phyloP scores from a whole-genome alignment of 2,329 filamentous ascomycete genomes.

The Triangularia setosa region DNA sequence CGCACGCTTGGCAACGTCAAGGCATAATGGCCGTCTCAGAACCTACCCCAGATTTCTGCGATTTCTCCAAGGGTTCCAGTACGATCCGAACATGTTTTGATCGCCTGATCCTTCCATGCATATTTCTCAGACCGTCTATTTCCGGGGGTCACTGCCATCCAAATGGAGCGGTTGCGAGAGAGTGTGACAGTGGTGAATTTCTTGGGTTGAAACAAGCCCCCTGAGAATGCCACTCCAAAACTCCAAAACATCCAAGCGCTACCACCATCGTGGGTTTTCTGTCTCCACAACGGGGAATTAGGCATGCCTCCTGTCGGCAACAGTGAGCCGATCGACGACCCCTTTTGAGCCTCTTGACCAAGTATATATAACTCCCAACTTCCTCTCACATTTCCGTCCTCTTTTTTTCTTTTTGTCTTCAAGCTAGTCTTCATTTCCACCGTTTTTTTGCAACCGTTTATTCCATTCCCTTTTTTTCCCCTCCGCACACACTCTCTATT shows the following conservation, averaged over 20 bases:
- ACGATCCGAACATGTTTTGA: not conserved
- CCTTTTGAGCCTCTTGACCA: not conserved
- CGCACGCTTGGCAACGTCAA: not conserved
- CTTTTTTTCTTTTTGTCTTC: constrained; percentile 1
- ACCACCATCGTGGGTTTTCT: not conserved
- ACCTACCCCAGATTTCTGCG: not conserved
- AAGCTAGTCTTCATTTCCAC: constrained; percentile 17
- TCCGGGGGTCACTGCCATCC: not conserved
- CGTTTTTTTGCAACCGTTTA: not conserved
- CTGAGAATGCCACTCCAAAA: not conserved
- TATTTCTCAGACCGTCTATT: not conserved
- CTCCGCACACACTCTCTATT: not conserved
- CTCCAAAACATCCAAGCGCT: not conserved
- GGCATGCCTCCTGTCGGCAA: not conserved
- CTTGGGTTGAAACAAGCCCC: constrained; percentile 1
- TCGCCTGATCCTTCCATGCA: not conserved
- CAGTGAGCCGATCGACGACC: not conserved
- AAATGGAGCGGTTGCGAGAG: not conserved
- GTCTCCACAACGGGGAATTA: not conserved
- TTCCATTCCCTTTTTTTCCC: not conserved
- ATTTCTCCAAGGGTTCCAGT: not conserved
- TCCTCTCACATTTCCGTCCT: not conserved
- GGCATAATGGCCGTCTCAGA: not conserved
- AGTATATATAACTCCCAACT: not conserved
- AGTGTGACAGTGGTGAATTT: not conserved